Evolutionary conservation across 345 rosid species (phyloP).

Genomic region (Hirschfeldia incana): DNA sequence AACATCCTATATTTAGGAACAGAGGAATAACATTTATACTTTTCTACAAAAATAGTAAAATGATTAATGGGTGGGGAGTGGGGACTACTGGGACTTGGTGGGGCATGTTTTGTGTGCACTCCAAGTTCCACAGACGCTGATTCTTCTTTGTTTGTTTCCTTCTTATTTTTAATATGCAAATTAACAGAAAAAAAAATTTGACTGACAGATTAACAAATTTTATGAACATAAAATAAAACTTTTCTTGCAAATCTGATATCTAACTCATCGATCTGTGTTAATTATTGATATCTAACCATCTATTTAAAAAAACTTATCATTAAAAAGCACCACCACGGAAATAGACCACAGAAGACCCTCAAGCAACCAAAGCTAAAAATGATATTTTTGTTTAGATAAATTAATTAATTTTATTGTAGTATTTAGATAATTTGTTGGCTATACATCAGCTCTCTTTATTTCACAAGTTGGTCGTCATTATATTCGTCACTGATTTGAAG

Average conservation of each 20-base stretch:
- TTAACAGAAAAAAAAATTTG: neutral
- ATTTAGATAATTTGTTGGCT: neutral
- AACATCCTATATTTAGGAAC: too few species aligned
- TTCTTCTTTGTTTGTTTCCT: neutral
- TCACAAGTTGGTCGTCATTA: conserved; percentile 10
- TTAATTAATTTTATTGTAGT: neutral
- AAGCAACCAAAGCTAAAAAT: neutral
- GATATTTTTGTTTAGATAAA: neutral
- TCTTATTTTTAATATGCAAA: neutral
- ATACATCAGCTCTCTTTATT: neutral
- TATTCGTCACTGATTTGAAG: neutral
- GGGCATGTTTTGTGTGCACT: conserved; percentile 37
- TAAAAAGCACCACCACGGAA: neutral
- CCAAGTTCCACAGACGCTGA: conserved; percentile 26
- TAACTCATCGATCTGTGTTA: neutral
- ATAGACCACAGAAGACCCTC: neutral
- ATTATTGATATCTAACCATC: neutral
- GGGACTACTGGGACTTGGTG: conserved; percentile 19
- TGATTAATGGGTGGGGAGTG: neutral
- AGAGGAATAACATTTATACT: neutral
- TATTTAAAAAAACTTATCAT: neutral
- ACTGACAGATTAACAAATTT: neutral
- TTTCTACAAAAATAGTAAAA: neutral
- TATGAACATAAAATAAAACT: neutral
- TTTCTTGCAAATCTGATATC: conserved; percentile 1